Base-by-base conservation (phyloP, 331 rosid species). In the Acacia pycnantha region DNA sequence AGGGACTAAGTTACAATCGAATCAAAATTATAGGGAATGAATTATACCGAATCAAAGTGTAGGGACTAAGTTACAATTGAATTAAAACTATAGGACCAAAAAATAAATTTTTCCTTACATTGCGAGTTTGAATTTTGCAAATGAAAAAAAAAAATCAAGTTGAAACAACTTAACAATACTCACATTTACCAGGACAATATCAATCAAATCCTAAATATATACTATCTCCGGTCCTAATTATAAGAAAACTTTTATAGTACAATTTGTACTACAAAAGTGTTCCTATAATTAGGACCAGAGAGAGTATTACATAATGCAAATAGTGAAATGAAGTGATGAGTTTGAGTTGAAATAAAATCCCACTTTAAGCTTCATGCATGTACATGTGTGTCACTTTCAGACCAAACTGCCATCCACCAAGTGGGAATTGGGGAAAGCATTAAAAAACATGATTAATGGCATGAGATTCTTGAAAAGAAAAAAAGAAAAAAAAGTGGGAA, bases 381-480 rank as follows among this genome's bases (percentile, higher is more conserved):
- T 14, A 53, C 16, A 11, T 67, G 67, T 41, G 68, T 48, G 88
- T 86, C 83, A 85, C 81, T 79, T 82, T 82, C 80, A 48, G 72
- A 73, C 73, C 78, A 61, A 77, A 46, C 75, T 69, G 51, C 44
- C 33, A 56, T 80, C 44, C 76, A 62, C 76, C 13, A 75, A 70
- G 77, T 62, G 51, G 66, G 58, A 65, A 72, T 72, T 81, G 21
- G 53, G 80, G 73, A 66, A 81, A 77, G 61, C 78, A 18, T 74
- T 35, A 6, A 37, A 43, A 43, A 43, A 43, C 1, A 43, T 7
- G 27, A 37, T 37, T 59, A 61, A 58, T 74, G 84, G 65, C 79
- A 21, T 59, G 79, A 48, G 76, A 74, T 85, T 59, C 78, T 62
- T 58, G 19, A 76, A 78, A 78, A 74, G 54, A 0, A 5, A 64